Conservation (phyloP, 495 filamentous ascomycete species). For the Neurospora hispaniola region DNA sequence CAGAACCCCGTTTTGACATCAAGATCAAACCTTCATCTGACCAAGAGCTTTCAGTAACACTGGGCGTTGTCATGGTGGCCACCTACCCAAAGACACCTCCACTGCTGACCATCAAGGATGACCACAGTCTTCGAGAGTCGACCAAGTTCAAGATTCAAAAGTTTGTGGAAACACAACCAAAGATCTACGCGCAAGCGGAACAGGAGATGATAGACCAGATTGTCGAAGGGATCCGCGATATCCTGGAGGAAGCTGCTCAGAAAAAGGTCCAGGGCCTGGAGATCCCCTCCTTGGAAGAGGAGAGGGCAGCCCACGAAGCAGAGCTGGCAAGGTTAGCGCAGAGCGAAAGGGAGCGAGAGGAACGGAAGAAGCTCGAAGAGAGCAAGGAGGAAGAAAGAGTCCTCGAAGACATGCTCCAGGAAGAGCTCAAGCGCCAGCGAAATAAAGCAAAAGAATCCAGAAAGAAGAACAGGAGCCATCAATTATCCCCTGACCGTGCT, state of each 20-base stretch:
- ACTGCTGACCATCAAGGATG: constrained; percentile 56
- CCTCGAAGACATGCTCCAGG: constrained; percentile 62
- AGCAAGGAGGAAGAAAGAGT: constrained; percentile 64
- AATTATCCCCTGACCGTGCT: constrained; percentile 16
- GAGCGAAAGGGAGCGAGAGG: constrained; percentile 36
- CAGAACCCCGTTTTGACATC: constrained; percentile 72
- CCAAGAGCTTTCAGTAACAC: constrained; percentile 48
- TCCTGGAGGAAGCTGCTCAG: constrained; percentile 76
- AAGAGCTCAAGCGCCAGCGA: constrained; percentile 59
- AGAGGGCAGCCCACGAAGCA: constrained; percentile 58
- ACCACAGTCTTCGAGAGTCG: constrained; percentile 49
- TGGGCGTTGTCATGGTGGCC: constrained; percentile 67
- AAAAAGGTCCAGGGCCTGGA: constrained; percentile 58
- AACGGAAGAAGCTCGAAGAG: constrained; percentile 43
- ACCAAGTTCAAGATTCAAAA: constrained; percentile 58
- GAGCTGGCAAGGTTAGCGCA: constrained; percentile 39
- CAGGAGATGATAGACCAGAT: constrained; percentile 86
- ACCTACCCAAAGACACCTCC: constrained; percentile 89
- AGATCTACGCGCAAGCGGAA: constrained; percentile 42
- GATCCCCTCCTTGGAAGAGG: constrained; percentile 80
- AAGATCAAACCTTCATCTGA: constrained; percentile 61
- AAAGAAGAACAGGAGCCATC: constrained; percentile 30
- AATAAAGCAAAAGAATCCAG: constrained; percentile 45
- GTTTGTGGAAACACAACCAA: constrained; percentile 59
- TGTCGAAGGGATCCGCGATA: constrained; percentile 70